Conservation (phyloP, 306 rosid species). For the Citrullus amarus region DNA sequence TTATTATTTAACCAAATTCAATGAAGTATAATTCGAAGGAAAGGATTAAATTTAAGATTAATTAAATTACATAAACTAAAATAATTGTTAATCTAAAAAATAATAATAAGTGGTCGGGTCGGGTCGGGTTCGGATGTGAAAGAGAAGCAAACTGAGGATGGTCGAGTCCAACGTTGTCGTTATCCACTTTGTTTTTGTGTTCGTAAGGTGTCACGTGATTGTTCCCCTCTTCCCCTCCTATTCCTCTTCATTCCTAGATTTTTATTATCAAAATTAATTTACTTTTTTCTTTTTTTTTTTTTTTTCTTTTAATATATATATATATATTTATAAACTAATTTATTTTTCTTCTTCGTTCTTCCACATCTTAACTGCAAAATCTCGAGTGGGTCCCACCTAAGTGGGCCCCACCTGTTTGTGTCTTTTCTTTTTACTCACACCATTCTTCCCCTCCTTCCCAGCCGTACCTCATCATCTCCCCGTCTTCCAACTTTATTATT, state of each 20-base stretch:
- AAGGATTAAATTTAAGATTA: no score
- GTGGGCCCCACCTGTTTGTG: neutral
- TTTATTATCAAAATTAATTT: neutral
- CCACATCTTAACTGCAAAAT: slow-evolving; percentile 3
- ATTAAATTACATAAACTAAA: no score
- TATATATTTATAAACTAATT: no score
- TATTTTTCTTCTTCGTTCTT: neutral
- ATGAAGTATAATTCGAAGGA: no score
- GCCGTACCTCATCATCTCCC: neutral
- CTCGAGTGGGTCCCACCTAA: neutral
- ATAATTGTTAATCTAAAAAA: no score
- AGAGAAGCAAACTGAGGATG: neutral
- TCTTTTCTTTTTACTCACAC: neutral
- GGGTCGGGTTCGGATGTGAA: neutral
- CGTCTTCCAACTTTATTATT: neutral
- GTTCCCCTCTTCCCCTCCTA: neutral
- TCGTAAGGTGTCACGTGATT: slow-evolving; percentile 1
- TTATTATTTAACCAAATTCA: no score
- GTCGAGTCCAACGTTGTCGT: neutral
- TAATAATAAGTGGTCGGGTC: neutral
- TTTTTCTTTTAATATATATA: no score
- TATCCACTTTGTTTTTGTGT: neutral
- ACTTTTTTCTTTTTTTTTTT: no score
- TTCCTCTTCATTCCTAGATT: neutral
- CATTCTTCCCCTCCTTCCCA: neutral